These are phyloP conservation scores for Hemileccinum rubropunctum DNA, from an alignment of 768 basidiomycete genomes.

Conservation along the genomic window DNA sequence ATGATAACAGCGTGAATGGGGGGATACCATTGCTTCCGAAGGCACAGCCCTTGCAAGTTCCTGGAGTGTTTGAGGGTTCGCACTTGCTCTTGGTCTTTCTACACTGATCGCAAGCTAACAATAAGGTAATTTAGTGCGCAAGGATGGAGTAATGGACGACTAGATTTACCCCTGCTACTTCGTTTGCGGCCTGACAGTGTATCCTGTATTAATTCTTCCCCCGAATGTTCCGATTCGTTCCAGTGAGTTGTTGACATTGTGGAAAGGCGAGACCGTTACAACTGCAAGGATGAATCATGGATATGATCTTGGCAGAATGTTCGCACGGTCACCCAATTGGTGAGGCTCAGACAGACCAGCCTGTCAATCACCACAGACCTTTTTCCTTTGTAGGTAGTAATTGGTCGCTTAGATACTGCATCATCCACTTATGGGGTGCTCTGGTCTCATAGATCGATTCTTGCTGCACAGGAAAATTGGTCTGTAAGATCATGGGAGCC, in stretches of 20 bases:
- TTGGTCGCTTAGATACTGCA: too few species aligned
- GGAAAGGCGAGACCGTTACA: not conserved
- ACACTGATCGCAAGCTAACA: slow-evolving; percentile 80
- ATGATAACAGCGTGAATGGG: not conserved
- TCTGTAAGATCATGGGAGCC: too few species aligned
- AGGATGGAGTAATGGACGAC: slow-evolving; percentile 3
- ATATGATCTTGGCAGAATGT: not conserved
- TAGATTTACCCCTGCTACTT: slow-evolving; percentile 57
- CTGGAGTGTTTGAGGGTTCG: slow-evolving; percentile 51
- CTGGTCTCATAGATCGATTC: too few species aligned
- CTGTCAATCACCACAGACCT: too few species aligned
- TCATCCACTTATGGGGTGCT: too few species aligned
- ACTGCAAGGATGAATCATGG: slow-evolving; percentile 4
- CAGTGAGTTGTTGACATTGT: slow-evolving; percentile 38
- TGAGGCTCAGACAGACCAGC: too few species aligned
- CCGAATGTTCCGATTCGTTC: slow-evolving; percentile 60
- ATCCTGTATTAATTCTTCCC: slow-evolving; percentile 49
- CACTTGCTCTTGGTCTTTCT: slow-evolving; percentile 88
- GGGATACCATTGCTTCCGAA: slow-evolving; percentile 52
- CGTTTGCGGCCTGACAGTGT: slow-evolving; percentile 49
- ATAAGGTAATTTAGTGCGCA: slow-evolving; percentile 12
- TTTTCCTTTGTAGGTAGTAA: too few species aligned
- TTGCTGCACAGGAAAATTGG: too few species aligned
- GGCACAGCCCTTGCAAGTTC: slow-evolving; percentile 62
- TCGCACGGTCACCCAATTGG: too few species aligned